Base-by-base conservation (phyloP, 164 flowering plant genomes). In the Macadamia integrifolia region DNA sequence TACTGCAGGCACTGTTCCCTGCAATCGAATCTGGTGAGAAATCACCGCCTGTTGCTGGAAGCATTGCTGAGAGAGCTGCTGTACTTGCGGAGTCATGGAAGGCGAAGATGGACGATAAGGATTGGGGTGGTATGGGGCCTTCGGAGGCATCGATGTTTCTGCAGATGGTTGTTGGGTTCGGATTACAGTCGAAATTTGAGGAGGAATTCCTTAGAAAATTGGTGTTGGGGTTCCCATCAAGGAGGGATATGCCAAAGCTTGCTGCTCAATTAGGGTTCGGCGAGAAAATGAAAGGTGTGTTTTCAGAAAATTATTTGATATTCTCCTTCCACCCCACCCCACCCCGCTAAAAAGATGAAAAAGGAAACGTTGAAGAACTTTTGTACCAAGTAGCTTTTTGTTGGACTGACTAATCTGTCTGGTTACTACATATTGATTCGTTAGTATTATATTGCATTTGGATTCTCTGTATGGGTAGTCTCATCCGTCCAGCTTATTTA, bases 161-260 rank as follows among this genome's bases (percentile, higher is more conserved):
- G 80, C 84, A 83, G 40, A 49, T 85, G 61, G 83, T 85, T 48
- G 69, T 71, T 17, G 82, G 80, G 60, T 86, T 83, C 49, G 80
- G 83, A 40, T 74, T 88, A 66, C 70, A 43, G 35, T 67, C 69
- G 8, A 81, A 58, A 72, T 78, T 86, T 59, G 84, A 81, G 13
- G 82, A 78, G 58, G 84, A 80, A 63, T 81, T 71, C 18, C 35
- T 84, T 68, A 82, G 63, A 75, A 81, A 83, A 40, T 62, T 85
- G 76, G 81, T 86, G 59, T 5, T 82, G 68, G 79, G 66, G 63
- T 80, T 66, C 72, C 77, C 86, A 0, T 49, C 80, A 0, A 77
- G 86, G 74, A 82, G 81, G 71, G 93, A 85, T 49, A 80, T 85
- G 84, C 87, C 88, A 0, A 88, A 83, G 80, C 75, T 86, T 61